Evolutionary conservation across 1,139 yeast species (phyloP).

Genomic region (Kurtzmaniella natalensis): DNA sequence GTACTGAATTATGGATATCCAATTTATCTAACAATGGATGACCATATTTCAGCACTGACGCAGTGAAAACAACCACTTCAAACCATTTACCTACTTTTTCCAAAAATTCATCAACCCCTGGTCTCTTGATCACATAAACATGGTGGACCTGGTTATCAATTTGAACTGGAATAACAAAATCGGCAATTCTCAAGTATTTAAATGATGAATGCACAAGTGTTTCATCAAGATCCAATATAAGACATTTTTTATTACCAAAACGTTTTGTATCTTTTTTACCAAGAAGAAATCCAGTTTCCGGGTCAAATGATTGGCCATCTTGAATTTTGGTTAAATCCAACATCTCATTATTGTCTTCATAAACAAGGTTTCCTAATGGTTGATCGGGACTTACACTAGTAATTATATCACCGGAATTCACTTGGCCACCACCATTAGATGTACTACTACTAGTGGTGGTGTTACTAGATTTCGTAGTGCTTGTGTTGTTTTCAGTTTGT

Average conservation of each 20-base stretch:
- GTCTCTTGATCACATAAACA: constrained; percentile 93
- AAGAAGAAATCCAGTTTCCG: constrained; percentile 59
- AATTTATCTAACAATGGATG: constrained; percentile 89
- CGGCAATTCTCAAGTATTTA: constrained; percentile 87
- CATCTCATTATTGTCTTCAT: constrained; percentile 24
- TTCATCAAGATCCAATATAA: constrained; percentile 90
- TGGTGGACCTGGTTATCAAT: constrained; percentile 89
- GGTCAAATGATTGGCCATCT: constrained; percentile 63
- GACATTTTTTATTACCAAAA: constrained; percentile 65
- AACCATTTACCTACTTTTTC: constrained; percentile 75
- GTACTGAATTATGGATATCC: constrained; percentile 69
- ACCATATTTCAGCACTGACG: constrained; percentile 91
- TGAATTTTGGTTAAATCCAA: constrained; percentile 58
- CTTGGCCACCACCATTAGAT: no score
- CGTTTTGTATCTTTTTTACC: constrained; percentile 35
- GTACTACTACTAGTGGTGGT: not conserved
- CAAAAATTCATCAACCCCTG: constrained; percentile 95
- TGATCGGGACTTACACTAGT: constrained; percentile 9
- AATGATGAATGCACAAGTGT: constrained; percentile 95
- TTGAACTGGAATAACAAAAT: constrained; percentile 82
- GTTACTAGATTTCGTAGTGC: not conserved
- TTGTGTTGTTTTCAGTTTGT: not conserved
- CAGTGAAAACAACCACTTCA: constrained; percentile 96
- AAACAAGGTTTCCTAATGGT: constrained; percentile 9
- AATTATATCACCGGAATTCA: constrained; percentile 3